Evolutionary conservation across 2,329 filamentous ascomycete genomes (phyloP).

Genomic region (Emmonsiellopsis sp.): DNA sequence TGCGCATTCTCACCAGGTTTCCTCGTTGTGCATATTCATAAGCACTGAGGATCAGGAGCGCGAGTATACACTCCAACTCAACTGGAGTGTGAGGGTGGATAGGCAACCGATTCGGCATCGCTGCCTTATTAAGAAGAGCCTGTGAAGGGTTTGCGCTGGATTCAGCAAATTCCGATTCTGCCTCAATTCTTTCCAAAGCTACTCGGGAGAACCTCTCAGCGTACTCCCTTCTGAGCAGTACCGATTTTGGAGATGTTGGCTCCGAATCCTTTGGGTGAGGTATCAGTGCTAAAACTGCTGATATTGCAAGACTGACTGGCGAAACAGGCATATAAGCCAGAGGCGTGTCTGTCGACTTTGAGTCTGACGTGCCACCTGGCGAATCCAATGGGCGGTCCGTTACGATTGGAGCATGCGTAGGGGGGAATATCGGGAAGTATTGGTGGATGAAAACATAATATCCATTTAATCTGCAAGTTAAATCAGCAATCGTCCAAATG

Average conservation of each 20-base stretch:
- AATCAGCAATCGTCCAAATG: constrained; percentile 11
- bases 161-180: constrained; percentile 34
- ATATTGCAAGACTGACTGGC: constrained; percentile 36
- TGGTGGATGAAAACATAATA: constrained; percentile 39
- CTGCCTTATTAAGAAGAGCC: constrained; percentile 26
- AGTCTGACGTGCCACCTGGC: constrained; percentile 20
- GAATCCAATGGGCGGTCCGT: constrained; percentile 27
- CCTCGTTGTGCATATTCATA: constrained; percentile 40
- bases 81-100: constrained; percentile 33
- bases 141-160: constrained; percentile 32
- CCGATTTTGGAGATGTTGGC: constrained; percentile 25
- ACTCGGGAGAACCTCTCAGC: constrained; percentile 33
- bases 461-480: constrained; percentile 29
- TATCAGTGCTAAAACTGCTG: constrained; percentile 33
- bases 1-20: constrained; percentile 38
- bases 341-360: constrained; percentile 20
- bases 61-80: constrained; percentile 33
- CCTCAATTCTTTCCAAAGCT: constrained; percentile 31
- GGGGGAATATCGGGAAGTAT: constrained; percentile 38
- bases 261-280: constrained; percentile 33
- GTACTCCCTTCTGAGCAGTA: constrained; percentile 29
- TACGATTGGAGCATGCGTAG: constrained; percentile 21
- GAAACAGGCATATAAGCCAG: constrained; percentile 31
- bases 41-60: constrained; percentile 34
- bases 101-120: constrained; percentile 23